phyloP scores from a whole-genome alignment of 2,329 filamentous ascomycete genomes.

The Cladosporium cucumerinum region DNA sequence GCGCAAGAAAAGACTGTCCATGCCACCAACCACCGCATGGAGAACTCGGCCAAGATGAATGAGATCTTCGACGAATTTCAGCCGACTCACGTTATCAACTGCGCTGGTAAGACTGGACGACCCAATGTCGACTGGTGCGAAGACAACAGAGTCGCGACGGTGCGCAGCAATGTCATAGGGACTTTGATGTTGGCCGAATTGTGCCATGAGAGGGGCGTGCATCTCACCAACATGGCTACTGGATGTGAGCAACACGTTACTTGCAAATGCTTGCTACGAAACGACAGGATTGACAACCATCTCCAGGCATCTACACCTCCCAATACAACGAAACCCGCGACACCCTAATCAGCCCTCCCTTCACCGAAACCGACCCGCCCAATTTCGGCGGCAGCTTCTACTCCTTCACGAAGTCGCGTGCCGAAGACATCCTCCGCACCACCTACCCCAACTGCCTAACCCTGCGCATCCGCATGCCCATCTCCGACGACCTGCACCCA shows the following conservation, averaged over 20 bases:
- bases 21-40: constrained; percentile 62
- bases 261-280: neutral
- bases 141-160: constrained; percentile 64
- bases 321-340: constrained; percentile 44
- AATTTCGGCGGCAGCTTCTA: constrained; percentile 69
- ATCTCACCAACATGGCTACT: constrained; percentile 64
- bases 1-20: constrained; percentile 59
- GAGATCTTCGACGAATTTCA: constrained; percentile 56
- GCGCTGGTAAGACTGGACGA: constrained; percentile 62
- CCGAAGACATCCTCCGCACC: constrained; percentile 63
- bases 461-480: constrained; percentile 66
- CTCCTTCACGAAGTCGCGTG: constrained; percentile 63
- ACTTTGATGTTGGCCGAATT: constrained; percentile 61
- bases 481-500: constrained; percentile 63
- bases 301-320: constrained; percentile 29
- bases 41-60: constrained; percentile 57
- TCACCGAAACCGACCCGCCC: constrained; percentile 58
- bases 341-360: constrained; percentile 59
- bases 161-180: constrained; percentile 65
- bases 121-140: constrained; percentile 72
- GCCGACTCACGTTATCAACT: constrained; percentile 66
- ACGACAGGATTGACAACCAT: neutral
- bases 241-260: constrained; percentile 48
- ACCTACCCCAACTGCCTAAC: constrained; percentile 60
- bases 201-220: constrained; percentile 57